Base-by-base conservation (phyloP, 1,284 basidiomycete genomes). In the Ganoderma sinense region DNA sequence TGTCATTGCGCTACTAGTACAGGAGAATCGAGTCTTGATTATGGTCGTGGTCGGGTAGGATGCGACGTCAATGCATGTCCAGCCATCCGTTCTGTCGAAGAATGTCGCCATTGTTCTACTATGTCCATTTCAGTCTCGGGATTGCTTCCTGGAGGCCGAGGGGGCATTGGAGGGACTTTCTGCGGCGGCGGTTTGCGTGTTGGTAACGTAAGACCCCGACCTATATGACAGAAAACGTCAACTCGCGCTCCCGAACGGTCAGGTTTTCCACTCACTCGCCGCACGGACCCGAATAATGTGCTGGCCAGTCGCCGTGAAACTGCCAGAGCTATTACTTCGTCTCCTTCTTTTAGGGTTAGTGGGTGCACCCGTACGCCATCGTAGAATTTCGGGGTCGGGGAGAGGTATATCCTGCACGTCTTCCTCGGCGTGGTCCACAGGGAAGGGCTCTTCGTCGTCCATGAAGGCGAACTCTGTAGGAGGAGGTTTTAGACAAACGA, bases 321-420 rank as follows among this genome's bases (percentile, higher is more conserved):
- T 36, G 16, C 33, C 56, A 13, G 56, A n/a, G 18, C 31, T 36
- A 20, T 33, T 10, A n/a, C 20, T n/a, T 4, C 20, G 18, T 4
- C 31, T 11, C n/a, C 16, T 31, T 7, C 26, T 2, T 18, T 18
- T 20, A 0, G 20, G 10, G 4, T 7, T 18, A 0, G 20, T 8
- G 10, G 56, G 1, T 36, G 31, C 33, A 8, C 18, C 18, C 10
- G 29, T 33, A 7, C 29, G 56, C 56, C 56, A 58, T 8, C 10
- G 33, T 18, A 36, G 33, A 4, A 66, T 43, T 23, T 43, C 14
- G 13, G 65, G 65, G 40, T 66, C 65, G 4, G 60, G 36, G 3
- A 66, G 39, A n/a, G 65, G 48, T 4, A 39, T 62, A 48, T 66
- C 65, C 18, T 48, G 39, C 4, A 60, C 5, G 14, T 40, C 65